Evolutionary conservation across 345 rosid species (phyloP), one percentile per base, ranked within the genome.

Genomic region (Firmiana major): DNA sequence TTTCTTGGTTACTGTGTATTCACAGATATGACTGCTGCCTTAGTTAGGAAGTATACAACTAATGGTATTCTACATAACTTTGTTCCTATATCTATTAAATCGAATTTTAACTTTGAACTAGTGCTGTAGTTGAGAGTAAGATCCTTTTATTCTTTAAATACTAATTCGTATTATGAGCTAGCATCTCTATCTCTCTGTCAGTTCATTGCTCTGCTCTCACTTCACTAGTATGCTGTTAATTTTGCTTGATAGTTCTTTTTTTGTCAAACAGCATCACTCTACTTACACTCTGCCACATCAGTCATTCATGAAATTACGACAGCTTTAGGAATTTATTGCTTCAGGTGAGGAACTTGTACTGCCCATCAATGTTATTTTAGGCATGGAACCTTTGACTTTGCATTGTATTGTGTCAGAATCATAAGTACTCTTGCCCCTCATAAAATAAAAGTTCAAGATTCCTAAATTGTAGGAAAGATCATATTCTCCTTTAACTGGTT

Each of bases 271-370:
- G 99, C 24, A 57, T 83, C 87, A 49, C 89, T 97, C 66, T 97
- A 94, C 84, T 64, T 94, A 74, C 97, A 97, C 85, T 90, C 94
- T 76, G 95, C 99, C 11, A 90, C 96, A 51, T 90, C 99, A 11
- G 98, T 97, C 78, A 88, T 97, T 78, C 91, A 91, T 81, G 99
- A 97, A 80, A 97, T 97, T 81, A 97, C 99, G 4, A 77, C 85
- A 0, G 98, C 97, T 66, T 85, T 97, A 86, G 99, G 99, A 74
- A 97, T 97, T 75, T 76, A 78, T 85, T 97, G 98, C 91, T 97
- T 97, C 97, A 97, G 99, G 99, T 96, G 46, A 63, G 78, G 58
- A 46, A 45, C 15, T 31, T 63, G 31, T 63, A n/a, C 62, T 48
- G 58, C 57, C 21, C 26, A 36, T 36, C 4, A 36, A 3, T 36